Evolutionary conservation across 257 asterid genomes (phyloP).

Genomic region (Ehretia macrophylla): DNA sequence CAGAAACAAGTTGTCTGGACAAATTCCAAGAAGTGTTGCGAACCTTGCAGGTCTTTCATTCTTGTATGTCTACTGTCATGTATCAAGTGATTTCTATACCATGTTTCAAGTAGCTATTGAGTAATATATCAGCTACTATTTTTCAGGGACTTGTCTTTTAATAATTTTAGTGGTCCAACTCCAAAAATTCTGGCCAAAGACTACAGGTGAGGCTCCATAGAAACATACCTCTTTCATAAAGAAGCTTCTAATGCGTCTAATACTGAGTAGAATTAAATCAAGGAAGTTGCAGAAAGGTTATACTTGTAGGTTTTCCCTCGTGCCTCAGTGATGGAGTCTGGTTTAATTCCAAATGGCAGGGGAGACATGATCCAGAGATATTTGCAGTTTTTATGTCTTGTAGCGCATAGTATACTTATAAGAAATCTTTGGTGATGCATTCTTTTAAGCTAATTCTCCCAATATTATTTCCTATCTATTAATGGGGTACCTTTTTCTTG

Average conservation of each 20-base stretch:
- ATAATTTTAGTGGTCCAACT: constrained; percentile 79
- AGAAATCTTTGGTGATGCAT: too few species aligned
- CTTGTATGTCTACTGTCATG: constrained; percentile 65
- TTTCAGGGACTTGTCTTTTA: constrained; percentile 84
- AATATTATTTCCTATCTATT: too few species aligned
- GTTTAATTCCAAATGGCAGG: too few species aligned
- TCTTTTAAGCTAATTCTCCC: too few species aligned
- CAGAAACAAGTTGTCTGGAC: constrained; percentile 79
- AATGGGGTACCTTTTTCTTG: constrained; percentile 12
- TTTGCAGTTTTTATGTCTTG: neutral
- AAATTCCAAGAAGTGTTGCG: constrained; percentile 65
- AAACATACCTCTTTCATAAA: neutral
- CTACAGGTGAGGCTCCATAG: constrained; percentile 57
- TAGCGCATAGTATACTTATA: too few species aligned
- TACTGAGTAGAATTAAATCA: neutral
- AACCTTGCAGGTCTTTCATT: constrained; percentile 78
- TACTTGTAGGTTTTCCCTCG: too few species aligned
- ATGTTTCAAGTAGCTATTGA: constrained; percentile 9
- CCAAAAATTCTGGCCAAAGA: constrained; percentile 81
- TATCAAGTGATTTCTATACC: constrained; percentile 2
- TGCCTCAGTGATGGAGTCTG: too few species aligned
- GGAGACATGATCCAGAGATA: neutral
- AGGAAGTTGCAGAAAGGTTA: neutral
- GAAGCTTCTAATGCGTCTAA: too few species aligned
- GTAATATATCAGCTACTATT: constrained; percentile 11